Conservation (phyloP, 495 filamentous ascomycete species). For the Glutinoglossum americanum region DNA sequence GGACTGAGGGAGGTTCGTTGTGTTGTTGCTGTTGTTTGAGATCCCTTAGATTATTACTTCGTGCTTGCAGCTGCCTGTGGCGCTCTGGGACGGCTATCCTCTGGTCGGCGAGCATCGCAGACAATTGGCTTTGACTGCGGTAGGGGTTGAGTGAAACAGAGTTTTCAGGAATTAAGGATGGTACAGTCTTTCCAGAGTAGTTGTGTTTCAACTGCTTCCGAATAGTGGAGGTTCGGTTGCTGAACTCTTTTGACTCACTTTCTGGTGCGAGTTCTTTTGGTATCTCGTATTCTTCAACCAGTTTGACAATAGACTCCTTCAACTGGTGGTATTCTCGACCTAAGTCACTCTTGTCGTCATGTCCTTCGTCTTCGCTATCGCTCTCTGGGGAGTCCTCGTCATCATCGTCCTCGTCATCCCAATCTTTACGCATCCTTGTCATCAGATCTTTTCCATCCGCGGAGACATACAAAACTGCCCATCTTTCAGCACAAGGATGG, state of each 20-base stretch:
- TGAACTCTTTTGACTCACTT: constrained; percentile 34
- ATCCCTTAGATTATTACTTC: constrained; percentile 13
- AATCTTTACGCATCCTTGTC: constrained; percentile 50
- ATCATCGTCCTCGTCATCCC: constrained; percentile 39
- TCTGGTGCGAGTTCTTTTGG: constrained; percentile 35
- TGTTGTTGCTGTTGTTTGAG: constrained; percentile 9
- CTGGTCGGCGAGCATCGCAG: constrained; percentile 13
- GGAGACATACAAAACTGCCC: constrained; percentile 58
- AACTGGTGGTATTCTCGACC: constrained; percentile 69
- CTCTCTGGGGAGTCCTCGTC: constrained; percentile 39
- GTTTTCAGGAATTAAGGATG: constrained; percentile 3
- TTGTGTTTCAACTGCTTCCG: constrained; percentile 30
- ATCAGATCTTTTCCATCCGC: constrained; percentile 44
- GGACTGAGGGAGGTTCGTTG: constrained; percentile 23
- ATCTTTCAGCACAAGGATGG: constrained; percentile 51
- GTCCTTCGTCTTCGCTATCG: constrained; percentile 45
- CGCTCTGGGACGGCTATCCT: not conserved
- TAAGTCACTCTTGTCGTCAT: constrained; percentile 40
- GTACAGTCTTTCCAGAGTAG: constrained; percentile 19
- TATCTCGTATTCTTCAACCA: constrained; percentile 62
- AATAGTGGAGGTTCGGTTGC: constrained; percentile 34
- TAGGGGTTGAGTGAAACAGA: constrained; percentile 12
- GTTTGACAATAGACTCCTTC: constrained; percentile 58
- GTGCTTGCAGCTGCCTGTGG: constrained; percentile 9
- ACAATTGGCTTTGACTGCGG: constrained; percentile 16